Conservation (phyloP, 176 grass and related monocot species). For the Eremochloa ophiuroides region DNA sequence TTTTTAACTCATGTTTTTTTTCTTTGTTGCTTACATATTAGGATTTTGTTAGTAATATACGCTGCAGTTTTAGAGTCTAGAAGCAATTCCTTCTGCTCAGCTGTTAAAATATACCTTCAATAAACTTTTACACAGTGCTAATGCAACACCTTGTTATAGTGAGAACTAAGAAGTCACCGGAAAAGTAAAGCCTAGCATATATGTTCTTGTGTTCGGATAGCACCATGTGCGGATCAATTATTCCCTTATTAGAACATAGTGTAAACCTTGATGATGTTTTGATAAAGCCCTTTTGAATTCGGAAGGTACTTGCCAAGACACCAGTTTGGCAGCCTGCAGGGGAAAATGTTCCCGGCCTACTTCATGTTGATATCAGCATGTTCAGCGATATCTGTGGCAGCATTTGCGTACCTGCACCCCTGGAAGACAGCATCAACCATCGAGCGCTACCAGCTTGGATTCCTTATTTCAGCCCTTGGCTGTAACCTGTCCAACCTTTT, state of each 20-base stretch:
- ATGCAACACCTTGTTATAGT: not conserved
- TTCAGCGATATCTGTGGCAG: constrained; percentile 47
- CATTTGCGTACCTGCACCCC: constrained; percentile 62
- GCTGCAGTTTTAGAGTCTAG: not conserved
- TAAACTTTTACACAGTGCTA: not conserved
- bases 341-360: not conserved
- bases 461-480: constrained; percentile 56
- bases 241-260: not conserved
- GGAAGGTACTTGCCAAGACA: not conserved
- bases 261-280: not conserved
- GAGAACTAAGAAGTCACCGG: not conserved
- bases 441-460: constrained; percentile 67
- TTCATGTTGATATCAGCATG: constrained; percentile 62
- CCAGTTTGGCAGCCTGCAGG: not conserved
- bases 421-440: constrained; percentile 64
- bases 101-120: not conserved
- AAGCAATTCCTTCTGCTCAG: not conserved
- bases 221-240: not conserved
- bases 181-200: not conserved
- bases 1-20: no score
- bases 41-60: not conserved
- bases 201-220: not conserved
- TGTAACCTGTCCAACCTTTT: constrained; percentile 84
- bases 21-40: not conserved
- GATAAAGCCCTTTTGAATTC: not conserved